A percentile compares a stretch with the other conserved stretches of the same genome.
phyloP scores from a whole-genome alignment of 208 protist genomes.

The Porcisia hertigi region DNA sequence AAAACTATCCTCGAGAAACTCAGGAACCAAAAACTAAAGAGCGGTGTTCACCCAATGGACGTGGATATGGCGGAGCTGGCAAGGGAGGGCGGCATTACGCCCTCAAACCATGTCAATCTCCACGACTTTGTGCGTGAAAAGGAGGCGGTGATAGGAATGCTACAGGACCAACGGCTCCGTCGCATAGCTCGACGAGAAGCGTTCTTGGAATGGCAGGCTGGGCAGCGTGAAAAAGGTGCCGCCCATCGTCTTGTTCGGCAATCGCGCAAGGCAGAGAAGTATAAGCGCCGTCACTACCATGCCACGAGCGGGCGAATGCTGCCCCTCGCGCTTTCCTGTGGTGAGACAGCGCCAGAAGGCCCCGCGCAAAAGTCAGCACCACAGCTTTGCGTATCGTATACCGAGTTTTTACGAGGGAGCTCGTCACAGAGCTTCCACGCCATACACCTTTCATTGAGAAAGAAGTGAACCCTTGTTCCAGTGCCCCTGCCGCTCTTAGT shows the following conservation, averaged over 20 bases:
- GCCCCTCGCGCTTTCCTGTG: slow-evolving; percentile 30
- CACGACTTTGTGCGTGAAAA: slow-evolving; percentile 35
- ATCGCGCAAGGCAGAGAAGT: slow-evolving; percentile 68
- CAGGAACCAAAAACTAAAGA: slow-evolving; percentile 26
- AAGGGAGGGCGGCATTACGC: slow-evolving; percentile 35
- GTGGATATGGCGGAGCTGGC: slow-evolving; percentile 52
- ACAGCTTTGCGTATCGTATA: background rate
- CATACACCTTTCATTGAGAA: slow-evolving; percentile 1
- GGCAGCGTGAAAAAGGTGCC: slow-evolving; percentile 85
- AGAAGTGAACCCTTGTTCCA: background rate
- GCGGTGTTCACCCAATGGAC: slow-evolving; percentile 33
- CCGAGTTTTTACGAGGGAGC: slow-evolving; percentile 4
- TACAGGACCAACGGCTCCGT: slow-evolving; percentile 59
- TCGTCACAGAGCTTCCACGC: background rate
- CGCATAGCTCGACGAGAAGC: slow-evolving; percentile 71
- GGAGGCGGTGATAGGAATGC: slow-evolving; percentile 43
- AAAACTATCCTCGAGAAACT: slow-evolving; percentile 26
- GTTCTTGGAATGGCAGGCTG: slow-evolving; percentile 82
- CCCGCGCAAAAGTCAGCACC: background rate
- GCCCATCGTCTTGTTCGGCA: slow-evolving; percentile 74
- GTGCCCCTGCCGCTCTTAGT: background rate
- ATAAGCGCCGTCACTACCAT: slow-evolving; percentile 81
- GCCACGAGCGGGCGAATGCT: slow-evolving; percentile 54
- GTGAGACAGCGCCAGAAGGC: background rate
- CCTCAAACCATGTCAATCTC: slow-evolving; percentile 13